These are phyloP conservation scores for Rhizoctonia solani DNA, from an alignment of 1,284 basidiomycete genomes.

Conservation along the genomic window DNA sequence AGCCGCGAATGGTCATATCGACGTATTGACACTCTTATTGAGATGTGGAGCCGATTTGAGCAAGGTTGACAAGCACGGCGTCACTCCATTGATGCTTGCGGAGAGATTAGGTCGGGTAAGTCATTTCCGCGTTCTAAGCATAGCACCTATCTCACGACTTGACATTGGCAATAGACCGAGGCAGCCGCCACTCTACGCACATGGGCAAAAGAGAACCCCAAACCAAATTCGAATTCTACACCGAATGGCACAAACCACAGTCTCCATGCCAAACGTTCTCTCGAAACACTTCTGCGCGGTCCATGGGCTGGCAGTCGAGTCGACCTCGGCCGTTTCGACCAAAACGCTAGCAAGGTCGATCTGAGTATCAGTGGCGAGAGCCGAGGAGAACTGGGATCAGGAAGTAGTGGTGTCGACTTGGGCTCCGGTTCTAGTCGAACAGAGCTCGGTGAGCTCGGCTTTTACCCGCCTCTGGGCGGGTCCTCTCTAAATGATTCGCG, in stretches of 20 bases:
- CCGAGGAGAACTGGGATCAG: constrained; percentile 20
- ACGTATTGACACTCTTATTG: constrained; percentile 74
- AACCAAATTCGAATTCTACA: constrained; percentile 5
- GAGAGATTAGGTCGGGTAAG: constrained; percentile 49
- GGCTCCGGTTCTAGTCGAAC: constrained; percentile 14
- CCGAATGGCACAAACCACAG: constrained; percentile 13
- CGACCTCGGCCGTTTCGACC: constrained; percentile 25
- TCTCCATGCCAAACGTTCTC: constrained; percentile 37
- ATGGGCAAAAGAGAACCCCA: constrained; percentile 8
- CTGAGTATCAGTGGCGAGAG: constrained; percentile 6
- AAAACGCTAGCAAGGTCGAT: constrained; percentile 20
- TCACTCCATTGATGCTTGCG: constrained; percentile 65
- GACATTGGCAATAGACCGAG: background rate
- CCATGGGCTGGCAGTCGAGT: constrained; percentile 26
- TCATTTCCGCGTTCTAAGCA: constrained; percentile 46
- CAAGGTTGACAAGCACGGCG: constrained; percentile 82
- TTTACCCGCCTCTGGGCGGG: constrained; percentile 17
- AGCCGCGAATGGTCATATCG: constrained; percentile 84
- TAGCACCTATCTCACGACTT: constrained; percentile 40
- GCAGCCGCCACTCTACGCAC: constrained; percentile 13
- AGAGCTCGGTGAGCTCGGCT: constrained; percentile 27
- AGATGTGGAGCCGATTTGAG: constrained; percentile 77
- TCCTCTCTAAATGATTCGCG: constrained; percentile 9
- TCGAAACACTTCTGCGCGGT: constrained; percentile 36
- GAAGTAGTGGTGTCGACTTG: constrained; percentile 22